Base-by-base conservation (phyloP, 2,329 filamentous ascomycete genomes). In the Periconia macrospinosa region DNA sequence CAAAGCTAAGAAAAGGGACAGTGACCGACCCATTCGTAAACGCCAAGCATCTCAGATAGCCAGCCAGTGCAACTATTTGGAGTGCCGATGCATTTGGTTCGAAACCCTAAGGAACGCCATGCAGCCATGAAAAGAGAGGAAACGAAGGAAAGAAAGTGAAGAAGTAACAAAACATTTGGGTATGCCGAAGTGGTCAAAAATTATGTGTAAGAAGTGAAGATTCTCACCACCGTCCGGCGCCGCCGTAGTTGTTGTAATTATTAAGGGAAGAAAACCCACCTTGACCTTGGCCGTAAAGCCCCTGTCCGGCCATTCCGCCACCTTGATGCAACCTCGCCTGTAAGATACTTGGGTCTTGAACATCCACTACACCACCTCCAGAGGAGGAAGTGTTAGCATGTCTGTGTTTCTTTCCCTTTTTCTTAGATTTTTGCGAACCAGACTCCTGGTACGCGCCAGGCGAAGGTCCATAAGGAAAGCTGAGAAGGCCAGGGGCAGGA, bases 321-420 rank as follows among this genome's bases (percentile, higher is more conserved):
- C 89, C 87, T 81, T 94, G 90, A 79, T 95, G 92, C 84, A 96
- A 89, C 85, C 92, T 91, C 78, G 91, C 91, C 83, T 96, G 92
- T 84, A 97, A 87, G 85, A 97, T 97, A 85, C 91, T 96, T 85
- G 93, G 93, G 91, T 97, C 92, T 84, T 90, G 91, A 92, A 96
- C 91, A 95, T 97, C 92, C 83, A 95, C 92, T 93, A 97, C 87
- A 83, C 91, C 92, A 90, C 91, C 91, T 83, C 90, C 90, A 87
- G 92, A 96, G 87, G 93, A 97, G 90, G 92, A 96, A 93, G 93
- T 97, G 91, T 97, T 96, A 94, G 92, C 93, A 88, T 97, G 92
- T 88, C 92, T 95, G 85, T 97, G 93, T 91, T 97, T 97, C 87
- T 96, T 97, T 83, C 92, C 92, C 91, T 96, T 96, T 87, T 96